Conservation (phyloP, 2,329 filamentous ascomycete species). For the Atkinsonella hypoxylon region DNA sequence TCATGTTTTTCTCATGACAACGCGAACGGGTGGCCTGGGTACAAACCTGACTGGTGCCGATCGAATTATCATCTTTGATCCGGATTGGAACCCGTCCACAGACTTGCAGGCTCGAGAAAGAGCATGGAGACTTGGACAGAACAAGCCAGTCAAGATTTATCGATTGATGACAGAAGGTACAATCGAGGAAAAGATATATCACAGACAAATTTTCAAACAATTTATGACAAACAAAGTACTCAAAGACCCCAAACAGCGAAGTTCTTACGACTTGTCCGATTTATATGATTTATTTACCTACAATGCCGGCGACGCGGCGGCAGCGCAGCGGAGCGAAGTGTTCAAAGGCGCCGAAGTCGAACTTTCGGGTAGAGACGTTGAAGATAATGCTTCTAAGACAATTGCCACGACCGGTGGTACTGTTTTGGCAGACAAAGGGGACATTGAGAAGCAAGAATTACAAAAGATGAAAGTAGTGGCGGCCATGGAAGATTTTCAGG, state of each 20-base stretch:
- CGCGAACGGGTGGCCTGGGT: constrained; percentile 86
- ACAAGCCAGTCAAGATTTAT: constrained; percentile 89
- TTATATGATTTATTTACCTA: constrained; percentile 81
- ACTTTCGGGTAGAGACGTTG: constrained; percentile 10
- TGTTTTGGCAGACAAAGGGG: constrained; percentile 6
- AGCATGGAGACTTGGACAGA: constrained; percentile 92
- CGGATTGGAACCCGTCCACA: constrained; percentile 97
- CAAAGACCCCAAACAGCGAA: constrained; percentile 84
- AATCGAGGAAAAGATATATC: constrained; percentile 98
- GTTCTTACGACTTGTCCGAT: constrained; percentile 81
- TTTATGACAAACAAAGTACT: constrained; percentile 95
- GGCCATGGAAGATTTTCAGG: constrained; percentile 51
- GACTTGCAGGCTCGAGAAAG: constrained; percentile 91
- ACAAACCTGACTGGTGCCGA: constrained; percentile 92
- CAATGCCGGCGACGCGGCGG: constrained; percentile 36
- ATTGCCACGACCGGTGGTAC: constrained; percentile 7
- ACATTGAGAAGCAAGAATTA: constrained; percentile 31
- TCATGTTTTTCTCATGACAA: constrained; percentile 86
- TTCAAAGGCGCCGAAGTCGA: constrained; percentile 77
- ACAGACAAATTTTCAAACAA: constrained; percentile 97
- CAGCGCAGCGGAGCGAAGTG: constrained; percentile 70
- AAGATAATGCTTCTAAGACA: constrained; percentile 2
- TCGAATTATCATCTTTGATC: constrained; percentile 95
- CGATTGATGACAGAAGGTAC: constrained; percentile 96
- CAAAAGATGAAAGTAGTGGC: constrained; percentile 47